Evolutionary conservation across 352 stramenopile species (phyloP), one percentile per base, ranked within the genome.

Genomic region (Pythium vanterpoolii): DNA sequence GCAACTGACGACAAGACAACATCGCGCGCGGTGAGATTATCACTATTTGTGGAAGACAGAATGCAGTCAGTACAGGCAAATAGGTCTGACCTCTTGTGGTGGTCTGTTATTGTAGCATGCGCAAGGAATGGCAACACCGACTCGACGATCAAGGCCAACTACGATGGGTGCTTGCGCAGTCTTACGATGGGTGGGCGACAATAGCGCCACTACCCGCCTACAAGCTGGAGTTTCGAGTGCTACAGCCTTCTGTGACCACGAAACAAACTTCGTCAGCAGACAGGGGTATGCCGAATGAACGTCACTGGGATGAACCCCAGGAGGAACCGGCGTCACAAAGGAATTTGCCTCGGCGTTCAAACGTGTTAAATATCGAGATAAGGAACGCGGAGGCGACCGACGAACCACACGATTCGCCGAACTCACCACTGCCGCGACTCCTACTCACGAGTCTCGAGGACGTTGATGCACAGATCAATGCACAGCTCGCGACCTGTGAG

Each of bases 51-150:
- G 10, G n/a, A n/a, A n/a, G n/a, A n/a, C n/a, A n/a, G n/a, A n/a
- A n/a, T n/a, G n/a, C n/a, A n/a, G n/a, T n/a, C n/a, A n/a, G n/a
- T n/a, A n/a, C n/a, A n/a, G n/a, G n/a, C n/a, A n/a, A n/a, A n/a
- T n/a, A n/a, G n/a, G n/a, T n/a, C n/a, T n/a, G n/a, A n/a, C n/a
- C n/a, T n/a, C n/a, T n/a, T n/a, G n/a, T n/a, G n/a, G n/a, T n/a
- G n/a, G n/a, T n/a, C n/a, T n/a, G n/a, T n/a, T n/a, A n/a, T n/a
- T n/a, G 24, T 47, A 60, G 53, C 11, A 33, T 45, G 43, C 53
- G 53, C 27, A 60, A 51, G 19, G 53, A 52, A 11, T 60, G 53
- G 53, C 53, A 60, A 19, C 53, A 42, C 7, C 40, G 19, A 21
- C 53, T 60, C 28, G 30, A 60, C 40, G 53, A 36, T 1, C 9